Evolutionary conservation across 108 stramenopile species (phyloP), one percentile per base, ranked within the genome.

Genomic region (Discostella pseudostelligera): DNA sequence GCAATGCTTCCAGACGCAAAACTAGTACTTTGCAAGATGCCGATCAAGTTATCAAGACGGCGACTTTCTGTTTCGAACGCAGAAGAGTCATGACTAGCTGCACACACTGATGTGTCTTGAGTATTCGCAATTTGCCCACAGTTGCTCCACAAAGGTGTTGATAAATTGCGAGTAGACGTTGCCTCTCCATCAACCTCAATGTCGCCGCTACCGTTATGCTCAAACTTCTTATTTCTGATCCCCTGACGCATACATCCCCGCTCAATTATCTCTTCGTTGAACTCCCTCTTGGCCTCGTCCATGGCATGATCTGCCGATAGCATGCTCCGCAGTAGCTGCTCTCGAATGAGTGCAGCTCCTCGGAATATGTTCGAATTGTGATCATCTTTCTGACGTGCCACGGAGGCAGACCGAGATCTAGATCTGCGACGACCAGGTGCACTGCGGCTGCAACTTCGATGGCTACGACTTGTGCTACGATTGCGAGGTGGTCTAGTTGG

Each of bases 331-430:
- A 76, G 16, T 42, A 76, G 54, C 36, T 76, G 75, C 25, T 76
- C 75, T 39, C 55, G 62, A 59, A 76, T 69, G 55, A 76, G 56
- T 32, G 62, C 67, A 13, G 75, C 75, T 43, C 75, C 75, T 45
- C 63, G 68, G 40, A 76, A 76, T 12, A 76, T 40, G 4, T 57
- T 53, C 2, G 49, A 46, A 32, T 76, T 60, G 44, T 76, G 58
- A 25, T 63, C 62, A 22, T 68, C 56, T 47, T 62, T 37, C 19
- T 26, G 20, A 53, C 35, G 63, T 65, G 50, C 63, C 51, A 50
- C 36, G 39, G 49, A 65, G 5, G 25, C 53, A 13, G 63, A 65
- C 37, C 50, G 49, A 53, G 55, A 56, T 19, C 51, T 65, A 43
- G 51, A 26, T 54, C 63, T 65, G 39, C 63, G 50, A 39, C 63